Evolutionary conservation across 169 alveolate species (phyloP).

Genomic region (Cryptosporidium sp.): DNA sequence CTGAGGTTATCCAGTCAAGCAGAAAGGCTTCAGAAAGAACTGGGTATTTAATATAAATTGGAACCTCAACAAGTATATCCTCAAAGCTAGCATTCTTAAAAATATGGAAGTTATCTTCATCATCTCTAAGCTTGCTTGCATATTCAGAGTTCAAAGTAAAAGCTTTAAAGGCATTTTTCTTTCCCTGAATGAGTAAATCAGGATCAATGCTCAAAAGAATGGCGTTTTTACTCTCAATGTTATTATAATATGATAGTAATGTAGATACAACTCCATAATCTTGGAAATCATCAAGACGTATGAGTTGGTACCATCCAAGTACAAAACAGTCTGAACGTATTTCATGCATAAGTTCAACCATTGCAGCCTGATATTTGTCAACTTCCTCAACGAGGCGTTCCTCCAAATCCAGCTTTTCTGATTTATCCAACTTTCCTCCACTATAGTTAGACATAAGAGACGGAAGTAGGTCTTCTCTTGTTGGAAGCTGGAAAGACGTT

Average conservation of each 20-base stretch:
- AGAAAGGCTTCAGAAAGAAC: conserved; percentile 85
- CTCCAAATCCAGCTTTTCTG: conserved; percentile 84
- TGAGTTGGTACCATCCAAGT: conserved; percentile 89
- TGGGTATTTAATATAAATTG: conserved; percentile 84
- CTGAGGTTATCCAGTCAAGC: conserved; percentile 80
- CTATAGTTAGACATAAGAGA: conserved; percentile 77
- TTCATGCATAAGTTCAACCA: conserved; percentile 88
- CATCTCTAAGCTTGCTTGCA: conserved; percentile 76
- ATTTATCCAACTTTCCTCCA: conserved; percentile 40
- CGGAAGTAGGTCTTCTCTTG: conserved; percentile 83
- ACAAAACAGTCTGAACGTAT: conserved; percentile 87
- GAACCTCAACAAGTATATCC: conserved; percentile 84
- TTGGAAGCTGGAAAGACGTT: conserved; percentile 88
- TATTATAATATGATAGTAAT: conserved; percentile 83
- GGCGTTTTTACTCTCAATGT: conserved; percentile 57
- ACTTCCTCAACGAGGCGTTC: conserved; percentile 86
- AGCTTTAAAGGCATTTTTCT: conserved; percentile 83
- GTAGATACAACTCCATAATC: conserved; percentile 84
- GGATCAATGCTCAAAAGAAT: conserved; percentile 42
- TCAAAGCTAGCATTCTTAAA: conserved; percentile 81
- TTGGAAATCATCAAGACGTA: conserved; percentile 85
- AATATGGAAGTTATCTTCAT: conserved; percentile 78
- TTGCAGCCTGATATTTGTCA: conserved; percentile 85
- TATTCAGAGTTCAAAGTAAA: conserved; percentile 83
- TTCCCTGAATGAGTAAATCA: conserved; percentile 52